Evolutionary conservation across 2,329 filamentous ascomycete genomes (phyloP).

Genomic region (Phialophora expanda): DNA sequence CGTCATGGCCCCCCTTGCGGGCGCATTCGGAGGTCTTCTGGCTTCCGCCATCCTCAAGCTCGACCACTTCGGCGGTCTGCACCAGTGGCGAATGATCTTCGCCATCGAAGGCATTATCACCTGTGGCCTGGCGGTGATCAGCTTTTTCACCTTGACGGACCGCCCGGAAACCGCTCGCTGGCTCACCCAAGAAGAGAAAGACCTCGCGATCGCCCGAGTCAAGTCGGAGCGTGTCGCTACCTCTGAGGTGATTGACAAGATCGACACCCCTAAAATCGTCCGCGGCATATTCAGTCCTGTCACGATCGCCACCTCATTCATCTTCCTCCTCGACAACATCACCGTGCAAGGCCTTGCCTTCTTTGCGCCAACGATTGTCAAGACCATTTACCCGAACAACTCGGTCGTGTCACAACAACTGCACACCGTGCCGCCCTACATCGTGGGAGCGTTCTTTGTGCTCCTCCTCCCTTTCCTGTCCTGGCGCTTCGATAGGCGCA

Average conservation of each 20-base stretch:
- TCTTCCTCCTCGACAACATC: slow-evolving; percentile 71
- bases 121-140: slow-evolving; percentile 61
- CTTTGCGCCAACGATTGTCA: slow-evolving; percentile 72
- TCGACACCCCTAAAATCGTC: slow-evolving; percentile 64
- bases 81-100: slow-evolving; percentile 72
- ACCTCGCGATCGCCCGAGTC: slow-evolving; percentile 68
- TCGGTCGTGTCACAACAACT: slow-evolving; percentile 69
- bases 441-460: slow-evolving; percentile 70
- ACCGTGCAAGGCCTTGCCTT: slow-evolving; percentile 74
- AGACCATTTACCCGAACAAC: slow-evolving; percentile 67
- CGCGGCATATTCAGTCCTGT: slow-evolving; percentile 69
- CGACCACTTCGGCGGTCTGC: slow-evolving; percentile 61
- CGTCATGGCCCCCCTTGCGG: slow-evolving; percentile 71
- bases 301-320: slow-evolving; percentile 60
- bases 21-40: slow-evolving; percentile 72
- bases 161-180: slow-evolving; percentile 70
- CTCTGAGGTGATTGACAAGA: slow-evolving; percentile 67
- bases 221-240: slow-evolving; percentile 70
- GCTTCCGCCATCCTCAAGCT: slow-evolving; percentile 68
- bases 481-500: slow-evolving; percentile 65
- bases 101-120: slow-evolving; percentile 62
- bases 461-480: slow-evolving; percentile 65
- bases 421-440: slow-evolving; percentile 72
- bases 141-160: slow-evolving; percentile 70
- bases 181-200: slow-evolving; percentile 69